Conservation (phyloP, 2,329 filamentous ascomycete species). For the Elsinoe necatrix region DNA sequence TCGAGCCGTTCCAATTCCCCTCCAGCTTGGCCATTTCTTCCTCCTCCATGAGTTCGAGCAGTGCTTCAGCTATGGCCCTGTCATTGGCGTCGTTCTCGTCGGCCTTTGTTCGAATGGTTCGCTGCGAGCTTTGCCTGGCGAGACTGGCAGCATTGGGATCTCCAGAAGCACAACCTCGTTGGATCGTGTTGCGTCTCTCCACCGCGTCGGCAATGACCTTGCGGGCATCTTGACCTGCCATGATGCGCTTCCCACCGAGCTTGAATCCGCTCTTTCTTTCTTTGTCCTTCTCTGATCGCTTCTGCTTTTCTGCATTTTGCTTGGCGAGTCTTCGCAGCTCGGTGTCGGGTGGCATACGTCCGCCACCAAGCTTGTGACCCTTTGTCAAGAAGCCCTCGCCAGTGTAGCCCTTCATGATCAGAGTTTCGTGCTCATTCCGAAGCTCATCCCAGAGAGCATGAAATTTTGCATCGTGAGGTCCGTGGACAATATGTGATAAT, state of each 20-base stretch:
- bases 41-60: conserved; percentile 80
- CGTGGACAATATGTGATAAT: conserved; percentile 76
- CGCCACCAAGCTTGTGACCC: conserved; percentile 65
- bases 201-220: conserved; percentile 63
- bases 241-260: conserved; percentile 55
- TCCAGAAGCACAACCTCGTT: conserved; percentile 67
- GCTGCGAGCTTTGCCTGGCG: conserved; percentile 56
- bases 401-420: conserved; percentile 74
- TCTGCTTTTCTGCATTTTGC: conserved; percentile 58
- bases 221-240: conserved; percentile 60
- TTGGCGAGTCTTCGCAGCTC: conserved; percentile 70
- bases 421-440: conserved; percentile 70
- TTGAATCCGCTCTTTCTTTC: conserved; percentile 47
- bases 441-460: conserved; percentile 83
- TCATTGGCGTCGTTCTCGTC: conserved; percentile 88
- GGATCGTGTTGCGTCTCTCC: conserved; percentile 54
- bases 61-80: conserved; percentile 71
- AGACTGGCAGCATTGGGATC: conserved; percentile 59
- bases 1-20: conserved; percentile 38
- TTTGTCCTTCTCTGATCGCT: conserved; percentile 49
- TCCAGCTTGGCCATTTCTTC: conserved; percentile 50
- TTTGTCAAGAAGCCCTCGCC: conserved; percentile 78
- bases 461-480: conserved; percentile 75
- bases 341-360: conserved; percentile 53
- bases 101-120: conserved; percentile 73